Conservation (phyloP, 208 protist genomes). For the Lotmaria passim region DNA sequence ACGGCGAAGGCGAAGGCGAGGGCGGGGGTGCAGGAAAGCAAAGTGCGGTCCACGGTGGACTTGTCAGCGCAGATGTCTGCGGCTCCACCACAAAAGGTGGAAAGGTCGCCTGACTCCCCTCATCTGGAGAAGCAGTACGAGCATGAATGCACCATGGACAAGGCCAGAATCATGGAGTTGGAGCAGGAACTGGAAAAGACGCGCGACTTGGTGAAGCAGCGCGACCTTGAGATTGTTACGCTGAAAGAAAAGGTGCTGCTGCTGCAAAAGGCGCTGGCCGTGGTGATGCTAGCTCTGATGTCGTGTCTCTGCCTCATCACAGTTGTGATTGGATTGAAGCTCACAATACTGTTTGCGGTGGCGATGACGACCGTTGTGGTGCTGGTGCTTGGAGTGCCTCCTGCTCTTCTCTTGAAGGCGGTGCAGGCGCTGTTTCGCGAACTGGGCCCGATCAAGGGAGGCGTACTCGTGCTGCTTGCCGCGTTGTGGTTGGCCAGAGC, state of each 20-base stretch:
- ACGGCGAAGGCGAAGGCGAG: neutral
- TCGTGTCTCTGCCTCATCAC: conserved; percentile 53
- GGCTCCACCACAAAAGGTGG: neutral
- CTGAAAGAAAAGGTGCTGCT: conserved; percentile 69
- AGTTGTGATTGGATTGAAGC: conserved; percentile 64
- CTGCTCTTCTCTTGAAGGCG: conserved; percentile 54
- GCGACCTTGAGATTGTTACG: conserved; percentile 45
- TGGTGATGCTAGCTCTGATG: conserved; percentile 54
- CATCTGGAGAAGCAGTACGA: conserved; percentile 40
- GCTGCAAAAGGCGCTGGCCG: conserved; percentile 65
- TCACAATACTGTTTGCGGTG: conserved; percentile 47
- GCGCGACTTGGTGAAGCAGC: conserved; percentile 30
- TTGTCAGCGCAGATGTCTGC: too few relatives aligned
- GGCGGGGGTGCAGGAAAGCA: too few relatives aligned
- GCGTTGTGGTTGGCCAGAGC: conserved; percentile 39
- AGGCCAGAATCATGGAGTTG: conserved; percentile 15
- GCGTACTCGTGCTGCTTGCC: conserved; percentile 37
- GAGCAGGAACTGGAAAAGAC: conserved; percentile 33
- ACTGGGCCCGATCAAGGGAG: conserved; percentile 56
- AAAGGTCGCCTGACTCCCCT: neutral
- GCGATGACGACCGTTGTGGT: conserved; percentile 32
- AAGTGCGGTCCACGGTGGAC: neutral
- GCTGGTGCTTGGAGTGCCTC: conserved; percentile 52
- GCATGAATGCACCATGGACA: conserved; percentile 15
- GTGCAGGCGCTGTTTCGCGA: conserved; percentile 58